Evolutionary conservation across 192 early-diverging fungal genomes (phyloP), one percentile per base, ranked within the genome.

Genomic region (Mortierella hygrophila): DNA sequence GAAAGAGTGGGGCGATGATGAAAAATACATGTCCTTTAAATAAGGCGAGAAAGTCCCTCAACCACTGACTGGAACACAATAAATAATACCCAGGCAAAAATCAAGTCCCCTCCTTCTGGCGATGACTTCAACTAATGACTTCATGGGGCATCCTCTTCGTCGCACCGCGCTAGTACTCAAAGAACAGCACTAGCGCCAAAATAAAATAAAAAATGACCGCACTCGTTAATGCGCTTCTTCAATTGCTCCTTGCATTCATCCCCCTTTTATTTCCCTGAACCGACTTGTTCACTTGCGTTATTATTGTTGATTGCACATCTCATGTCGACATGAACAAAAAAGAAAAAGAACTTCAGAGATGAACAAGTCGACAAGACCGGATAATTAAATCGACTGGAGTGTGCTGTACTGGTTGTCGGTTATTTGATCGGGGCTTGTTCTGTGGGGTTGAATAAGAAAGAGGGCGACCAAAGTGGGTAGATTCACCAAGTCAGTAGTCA

Each of bases 361-460:
- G 60, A 29, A 65, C 60, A 65, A 52, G 49, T 52, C 49, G 18
- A 52, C 49, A 52, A 52, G 49, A 32, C 60, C 60, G 60, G 60
- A 65, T 11, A 65, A 65, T 65, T 60, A 65, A 65, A 32, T 35
- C 18, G 0, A 13, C 60, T 11, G 26, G 60, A 32, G n/a, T 10
- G 60, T 63, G 3, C 10, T 5, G 60, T 32, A 3, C 29, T 65
- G 44, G 13, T 52, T 15, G 49, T 52, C 60, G 60, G 60, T 32
- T 10, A 65, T 35, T 35, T 32, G 60, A 23, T 3, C 9, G 29
- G 0, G 11, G 7, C 11, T 15, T 65, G 10, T 16, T 52, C 16
- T 65, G 60, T 65, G 60, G 60, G 60, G 60, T 35, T 65, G 60
- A 65, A 65, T 32, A 65, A 26, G 55, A 60, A 46, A 46, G 47